A percentile compares a stretch with the other conserved stretches of the same genome.
These are phyloP conservation scores for Septoria linicola DNA, from an alignment of 2,329 filamentous ascomycete species.

Conservation along the genomic window DNA sequence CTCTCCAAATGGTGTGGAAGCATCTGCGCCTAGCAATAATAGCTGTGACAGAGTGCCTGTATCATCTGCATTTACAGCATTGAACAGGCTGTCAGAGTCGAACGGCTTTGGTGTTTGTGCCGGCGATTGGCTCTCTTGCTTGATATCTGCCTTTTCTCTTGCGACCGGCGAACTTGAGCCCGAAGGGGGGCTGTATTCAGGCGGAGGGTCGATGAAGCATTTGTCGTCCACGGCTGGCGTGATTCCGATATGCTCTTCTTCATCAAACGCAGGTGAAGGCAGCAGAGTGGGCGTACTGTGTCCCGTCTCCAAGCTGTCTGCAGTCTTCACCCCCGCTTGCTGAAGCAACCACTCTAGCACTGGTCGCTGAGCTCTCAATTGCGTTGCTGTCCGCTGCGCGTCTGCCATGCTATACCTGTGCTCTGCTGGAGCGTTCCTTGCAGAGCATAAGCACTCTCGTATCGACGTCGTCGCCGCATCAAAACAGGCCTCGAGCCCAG, in stretches of 20 bases:
- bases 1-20: constrained; percentile 24
- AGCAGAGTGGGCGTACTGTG: background rate
- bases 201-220: constrained; percentile 34
- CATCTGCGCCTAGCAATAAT: constrained; percentile 21
- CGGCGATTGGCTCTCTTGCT: constrained; percentile 7
- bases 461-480: constrained; percentile 18
- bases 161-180: constrained; percentile 3
- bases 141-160: constrained; percentile 23
- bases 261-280: constrained; percentile 2
- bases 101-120: constrained; percentile 14
- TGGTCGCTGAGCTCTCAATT: constrained; percentile 26
- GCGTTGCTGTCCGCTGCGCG: constrained; percentile 17
- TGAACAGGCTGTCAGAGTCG: constrained; percentile 26
- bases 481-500: constrained; percentile 14
- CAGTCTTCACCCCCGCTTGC: background rate
- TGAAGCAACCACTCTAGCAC: constrained; percentile 26
- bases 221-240: constrained; percentile 27
- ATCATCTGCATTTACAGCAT: constrained; percentile 29
- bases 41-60: constrained; percentile 22
- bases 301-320: background rate
- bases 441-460: constrained; percentile 5
- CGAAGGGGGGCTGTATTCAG: constrained; percentile 31
- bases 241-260: constrained; percentile 23
- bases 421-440: background rate
- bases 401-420: background rate